Evolutionary conservation across 31 red algal species (phyloP), one percentile per base, ranked within the genome.

Genomic region (Odonthalia washingtoniensis): DNA sequence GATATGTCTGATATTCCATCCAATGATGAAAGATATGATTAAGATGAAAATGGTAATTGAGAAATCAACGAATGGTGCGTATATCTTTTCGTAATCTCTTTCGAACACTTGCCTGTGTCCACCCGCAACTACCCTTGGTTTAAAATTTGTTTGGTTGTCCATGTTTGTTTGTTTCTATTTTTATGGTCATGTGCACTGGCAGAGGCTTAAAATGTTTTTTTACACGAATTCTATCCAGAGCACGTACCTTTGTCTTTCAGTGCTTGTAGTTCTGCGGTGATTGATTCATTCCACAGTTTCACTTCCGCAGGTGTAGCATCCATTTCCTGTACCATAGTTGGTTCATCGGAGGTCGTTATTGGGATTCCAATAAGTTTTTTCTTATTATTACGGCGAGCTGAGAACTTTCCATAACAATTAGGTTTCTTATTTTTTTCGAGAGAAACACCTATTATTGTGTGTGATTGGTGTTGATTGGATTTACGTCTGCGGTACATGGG

Each of bases 11-110:
- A 21, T 57, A 57, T 14, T 14, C 49, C 49, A 57, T 14, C 49
- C 49, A 14, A 14, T 57, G 9, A 57, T 9, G 21, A 57, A 57
- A 14, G 49, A 9, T 14, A 57, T 57, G 49, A 57, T 14, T 14
- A 57, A 21, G 9, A 57, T 9, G 9, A 57, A 21, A 9, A 57
- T 9, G 21, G 12, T 14, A 57, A 57, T 21, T 57, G 49, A 57
- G 21, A 57, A 57, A 21, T 57, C 9, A 9, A 57, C 49, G 12
- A 57, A 9, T 57, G 49, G 49, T 57, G 49, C 49, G 21, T 57
- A 57, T 57, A 57, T 57, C 49, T 57, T 57, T 57, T 57, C 49
- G 49, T 14, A 57, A 57, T 57, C 49, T 57, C 49, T 57, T 57
- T 57, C 12, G 21, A 57, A 57, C 49, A 57, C 49, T 21, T 57